These are phyloP conservation scores for Medicago arabica DNA, from an alignment of 306 rosid genomes.

Conservation along the genomic window DNA sequence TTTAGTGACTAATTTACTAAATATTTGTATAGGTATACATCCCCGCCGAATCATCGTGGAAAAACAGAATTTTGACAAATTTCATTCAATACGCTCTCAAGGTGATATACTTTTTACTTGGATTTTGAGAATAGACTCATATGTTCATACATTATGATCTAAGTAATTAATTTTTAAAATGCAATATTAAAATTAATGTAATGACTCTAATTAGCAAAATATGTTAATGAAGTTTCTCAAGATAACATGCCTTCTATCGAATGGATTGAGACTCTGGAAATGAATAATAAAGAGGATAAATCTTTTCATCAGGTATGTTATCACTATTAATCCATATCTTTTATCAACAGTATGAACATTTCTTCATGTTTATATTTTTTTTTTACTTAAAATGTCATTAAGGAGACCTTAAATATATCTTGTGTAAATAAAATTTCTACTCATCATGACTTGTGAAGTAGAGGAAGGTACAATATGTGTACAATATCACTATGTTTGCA, in stretches of 20 bases:
- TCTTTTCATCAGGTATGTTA: conserved; percentile 43
- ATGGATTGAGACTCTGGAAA: conserved; percentile 59
- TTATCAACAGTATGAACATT: neutral
- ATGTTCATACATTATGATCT: neutral
- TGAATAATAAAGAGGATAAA: conserved; percentile 48
- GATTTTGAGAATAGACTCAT: neutral
- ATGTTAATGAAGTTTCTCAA: conserved; percentile 46
- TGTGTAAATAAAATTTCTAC: neutral
- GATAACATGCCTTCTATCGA: conserved; percentile 52
- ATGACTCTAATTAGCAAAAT: conserved; percentile 28
- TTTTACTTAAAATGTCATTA: no score
- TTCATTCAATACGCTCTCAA: conserved; percentile 44
- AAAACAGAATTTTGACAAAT: neutral
- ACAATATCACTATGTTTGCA: no score
- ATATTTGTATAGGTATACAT: conserved; percentile 5
- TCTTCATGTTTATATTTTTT: neutral
- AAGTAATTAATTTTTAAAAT: neutral
- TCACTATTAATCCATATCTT: neutral
- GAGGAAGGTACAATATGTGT: no score
- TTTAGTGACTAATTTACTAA: neutral
- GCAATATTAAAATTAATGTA: neutral
- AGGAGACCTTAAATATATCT: no score
- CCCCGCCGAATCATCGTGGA: neutral
- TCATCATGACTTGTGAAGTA: neutral
- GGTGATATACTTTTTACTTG: conserved; percentile 44